phyloP scores from a whole-genome alignment of 2,329 filamentous ascomycete species.

The Xylaria sp. region DNA sequence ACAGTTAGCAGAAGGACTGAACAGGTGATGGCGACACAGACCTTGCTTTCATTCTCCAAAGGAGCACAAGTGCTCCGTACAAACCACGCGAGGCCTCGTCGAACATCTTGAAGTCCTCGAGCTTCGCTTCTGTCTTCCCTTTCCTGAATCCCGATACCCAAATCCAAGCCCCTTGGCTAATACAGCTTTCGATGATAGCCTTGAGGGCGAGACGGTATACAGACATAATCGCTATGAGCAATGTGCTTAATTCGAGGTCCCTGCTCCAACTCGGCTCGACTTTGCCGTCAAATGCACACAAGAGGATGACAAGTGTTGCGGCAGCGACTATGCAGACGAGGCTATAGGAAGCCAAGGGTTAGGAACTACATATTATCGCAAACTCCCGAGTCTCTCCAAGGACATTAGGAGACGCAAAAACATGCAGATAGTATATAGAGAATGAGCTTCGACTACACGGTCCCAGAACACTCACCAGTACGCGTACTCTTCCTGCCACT shows the following conservation, averaged over 20 bases:
- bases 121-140: constrained; percentile 47
- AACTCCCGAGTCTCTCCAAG: no score
- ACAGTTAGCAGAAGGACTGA: constrained; percentile 14
- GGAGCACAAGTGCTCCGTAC: constrained; percentile 50
- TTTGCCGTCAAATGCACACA: constrained; percentile 49
- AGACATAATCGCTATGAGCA: constrained; percentile 54
- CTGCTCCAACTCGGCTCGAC: constrained; percentile 47
- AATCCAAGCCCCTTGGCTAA: constrained; percentile 55
- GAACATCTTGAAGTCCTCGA: constrained; percentile 55
- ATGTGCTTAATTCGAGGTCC: constrained; percentile 51
- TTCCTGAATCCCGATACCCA: constrained; percentile 53
- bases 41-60: constrained; percentile 53
- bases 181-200: constrained; percentile 51
- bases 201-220: constrained; percentile 52
- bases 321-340: constrained; percentile 48
- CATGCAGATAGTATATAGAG: no score
- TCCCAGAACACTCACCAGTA: constrained; percentile 41
- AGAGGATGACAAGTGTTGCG: constrained; percentile 46
- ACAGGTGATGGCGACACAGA: constrained; percentile 34
- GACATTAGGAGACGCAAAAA: background rate
- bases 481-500: constrained; percentile 54
- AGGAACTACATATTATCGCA: background rate
- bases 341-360: background rate
- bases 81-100: constrained; percentile 54
- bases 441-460: no score